Percentiles rank a stretch among this genome's conserved stretches.
Conservation (phyloP, 768 basidiomycete genomes). For the Naganishia onofrii region DNA sequence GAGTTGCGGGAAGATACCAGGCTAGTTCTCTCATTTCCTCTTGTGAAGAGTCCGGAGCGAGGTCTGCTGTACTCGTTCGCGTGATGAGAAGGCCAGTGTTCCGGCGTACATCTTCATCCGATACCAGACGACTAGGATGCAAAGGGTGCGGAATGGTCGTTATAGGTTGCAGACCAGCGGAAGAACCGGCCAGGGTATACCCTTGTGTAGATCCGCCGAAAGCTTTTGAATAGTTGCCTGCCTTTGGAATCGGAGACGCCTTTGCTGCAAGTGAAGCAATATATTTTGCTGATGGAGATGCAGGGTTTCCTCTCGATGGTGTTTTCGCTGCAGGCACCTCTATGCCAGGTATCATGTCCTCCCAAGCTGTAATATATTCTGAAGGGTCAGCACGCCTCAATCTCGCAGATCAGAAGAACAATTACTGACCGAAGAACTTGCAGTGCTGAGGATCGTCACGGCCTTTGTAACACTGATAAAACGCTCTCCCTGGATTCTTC, state of each 20-base stretch:
- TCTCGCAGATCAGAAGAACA: not conserved
- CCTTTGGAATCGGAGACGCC: conserved; percentile 12
- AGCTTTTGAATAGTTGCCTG: conserved; percentile 14
- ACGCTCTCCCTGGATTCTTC: conserved; percentile 17
- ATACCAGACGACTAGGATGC: conserved; percentile 7
- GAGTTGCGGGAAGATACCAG: not conserved
- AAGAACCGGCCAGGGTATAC: not conserved
- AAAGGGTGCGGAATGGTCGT: conserved; percentile 11
- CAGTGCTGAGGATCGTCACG: conserved; percentile 6
- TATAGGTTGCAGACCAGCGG: not conserved
- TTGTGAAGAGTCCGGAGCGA: not conserved
- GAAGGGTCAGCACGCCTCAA: not conserved
- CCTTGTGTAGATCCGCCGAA: conserved; percentile 10
- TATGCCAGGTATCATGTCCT: conserved; percentile 6
- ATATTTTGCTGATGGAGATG: conserved; percentile 5
- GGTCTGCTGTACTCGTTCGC: not conserved
- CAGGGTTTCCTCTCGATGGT: not conserved
- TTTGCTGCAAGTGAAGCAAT: conserved; percentile 14
- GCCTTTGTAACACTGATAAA: conserved; percentile 18
- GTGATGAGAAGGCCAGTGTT: not conserved
- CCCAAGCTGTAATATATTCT: not conserved
- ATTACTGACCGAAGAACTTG: conserved; percentile 15
- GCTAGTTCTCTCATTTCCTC: not conserved
- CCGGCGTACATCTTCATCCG: not conserved
- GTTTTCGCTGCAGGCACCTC: not conserved